Base-by-base conservation (phyloP, 73 alveolate species). In the Paramecium octaurelia region DNA sequence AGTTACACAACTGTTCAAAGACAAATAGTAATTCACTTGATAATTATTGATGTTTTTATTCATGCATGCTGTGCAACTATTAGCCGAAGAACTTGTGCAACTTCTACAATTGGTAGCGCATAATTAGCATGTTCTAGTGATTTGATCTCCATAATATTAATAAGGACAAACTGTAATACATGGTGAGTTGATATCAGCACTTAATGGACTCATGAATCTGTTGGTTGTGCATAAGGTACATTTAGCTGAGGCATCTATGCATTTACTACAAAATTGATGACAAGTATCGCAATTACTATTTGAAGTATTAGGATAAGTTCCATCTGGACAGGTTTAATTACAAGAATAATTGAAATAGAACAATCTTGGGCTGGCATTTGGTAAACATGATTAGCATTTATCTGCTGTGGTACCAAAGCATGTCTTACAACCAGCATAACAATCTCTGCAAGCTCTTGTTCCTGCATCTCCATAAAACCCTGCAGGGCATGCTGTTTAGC, bases 91-190 rank as follows among this genome's bases (percentile, higher is more conserved):
- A 31, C 21, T 34, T 14, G 84, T 68, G 27, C 84, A 68, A 24
- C 84, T 68, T 68, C 84, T 68, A 12, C 84, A 68, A 68, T 68
- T 68, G 0, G 84, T 27, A 4, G 84, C 84, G 27, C 84, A 68
- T 27, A 12, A 68, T 14, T 24, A 40, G 27, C 84, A 68, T 3
- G 40, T 68, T 68, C 84, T 68, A 1, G 40, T 68, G 6, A 34
- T 68, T 11, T 31, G 14, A 31, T 68, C 84, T 14, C 46, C 46
- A 68, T 21, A 68, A 23, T 68, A 68, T 68, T 68, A 8, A 9
- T 68, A 68, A 31, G 84, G 84, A 3, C 84, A 68, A 68, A 27
- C 46, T 12, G 46, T 68, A 4, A 68, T 11, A 68, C 84, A 68
- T 31, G 84, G 84, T 12, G 84, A 68, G 3, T 68, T 31, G 4